phyloP scores from a whole-genome alignment of 108 stramenopile species.

The Schizochytrium sp. region DNA sequence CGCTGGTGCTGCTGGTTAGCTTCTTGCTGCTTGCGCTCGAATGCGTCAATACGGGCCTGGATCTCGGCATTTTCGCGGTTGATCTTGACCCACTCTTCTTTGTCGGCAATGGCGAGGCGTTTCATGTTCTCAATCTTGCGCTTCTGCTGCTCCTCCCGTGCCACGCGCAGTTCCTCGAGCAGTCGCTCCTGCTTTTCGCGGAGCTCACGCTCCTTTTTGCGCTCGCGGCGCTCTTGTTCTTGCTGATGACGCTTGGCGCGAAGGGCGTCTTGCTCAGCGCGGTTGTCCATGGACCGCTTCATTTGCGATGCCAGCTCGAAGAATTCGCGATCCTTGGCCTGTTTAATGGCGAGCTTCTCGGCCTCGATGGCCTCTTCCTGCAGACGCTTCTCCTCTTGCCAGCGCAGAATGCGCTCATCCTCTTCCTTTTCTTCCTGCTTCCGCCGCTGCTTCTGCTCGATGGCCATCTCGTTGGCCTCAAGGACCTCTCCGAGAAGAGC shows the following conservation, averaged over 20 bases:
- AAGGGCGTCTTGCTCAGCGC: conserved; percentile 17
- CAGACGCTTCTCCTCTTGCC: conserved; percentile 7
- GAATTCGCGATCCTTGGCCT: conserved; percentile 18
- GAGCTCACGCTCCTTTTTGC: neutral
- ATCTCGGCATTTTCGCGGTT: conserved; percentile 19
- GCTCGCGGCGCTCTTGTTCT: neutral
- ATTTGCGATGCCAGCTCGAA: conserved; percentile 2
- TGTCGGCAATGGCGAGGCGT: conserved; percentile 5
- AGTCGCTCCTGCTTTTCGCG: neutral
- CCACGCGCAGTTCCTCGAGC: neutral
- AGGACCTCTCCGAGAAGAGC: conserved; percentile 3
- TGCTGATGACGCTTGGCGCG: conserved; percentile 2
- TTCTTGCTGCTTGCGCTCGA: conserved; percentile 17
- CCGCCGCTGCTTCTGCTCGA: neutral
- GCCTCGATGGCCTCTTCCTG: conserved; percentile 11
- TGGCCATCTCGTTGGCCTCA: conserved; percentile 5
- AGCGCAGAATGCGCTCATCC: conserved; percentile 6
- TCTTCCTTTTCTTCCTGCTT: conserved; percentile 7
- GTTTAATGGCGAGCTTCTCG: neutral
- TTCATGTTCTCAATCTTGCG: conserved; percentile 15
- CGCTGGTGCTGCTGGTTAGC: conserved; percentile 1
- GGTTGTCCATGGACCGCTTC: conserved; percentile 20
- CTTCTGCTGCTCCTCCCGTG: conserved; percentile 6
- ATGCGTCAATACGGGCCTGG: conserved; percentile 10
- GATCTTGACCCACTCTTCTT: conserved; percentile 13